A percentile compares a stretch with the other conserved stretches of the same genome.
These are phyloP conservation scores for Gynochthodes officinalis DNA, from an alignment of 257 asterid genomes.

Conservation along the genomic window DNA sequence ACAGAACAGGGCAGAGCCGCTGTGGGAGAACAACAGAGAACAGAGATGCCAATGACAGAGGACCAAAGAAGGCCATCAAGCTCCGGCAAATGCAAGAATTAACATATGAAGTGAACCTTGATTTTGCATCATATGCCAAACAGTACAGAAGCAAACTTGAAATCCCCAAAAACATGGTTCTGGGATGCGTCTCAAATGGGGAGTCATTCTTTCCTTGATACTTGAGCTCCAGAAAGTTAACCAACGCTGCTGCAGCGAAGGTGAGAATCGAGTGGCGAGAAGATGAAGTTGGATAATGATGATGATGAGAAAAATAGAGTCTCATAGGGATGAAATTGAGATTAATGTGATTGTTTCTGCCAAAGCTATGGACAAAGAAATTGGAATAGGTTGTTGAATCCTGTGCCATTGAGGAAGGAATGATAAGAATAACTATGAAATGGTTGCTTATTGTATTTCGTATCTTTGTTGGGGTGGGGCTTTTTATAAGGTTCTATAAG, in stretches of 20 bases:
- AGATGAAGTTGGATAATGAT: not conserved
- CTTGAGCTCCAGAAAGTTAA: not conserved
- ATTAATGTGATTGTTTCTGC: not conserved
- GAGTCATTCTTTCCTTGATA: conserved; percentile 7
- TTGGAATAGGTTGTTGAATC: not conserved
- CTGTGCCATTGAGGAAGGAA: not conserved
- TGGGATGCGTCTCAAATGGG: conserved; percentile 11
- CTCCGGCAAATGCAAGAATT: not conserved
- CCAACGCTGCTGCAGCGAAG: not conserved
- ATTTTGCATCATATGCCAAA: not conserved
- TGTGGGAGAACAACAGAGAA: conserved; percentile 1
- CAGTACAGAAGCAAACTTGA: not conserved
- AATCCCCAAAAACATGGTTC: conserved; percentile 2
- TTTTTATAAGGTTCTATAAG: too few relatives aligned
- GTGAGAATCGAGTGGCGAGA: not conserved
- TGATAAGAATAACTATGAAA: too few relatives aligned
- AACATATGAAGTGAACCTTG: not conserved
- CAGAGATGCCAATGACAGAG: conserved; percentile 10
- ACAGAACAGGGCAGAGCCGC: not conserved
- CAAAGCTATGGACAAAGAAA: not conserved
- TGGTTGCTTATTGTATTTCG: too few relatives aligned
- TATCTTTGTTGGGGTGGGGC: too few relatives aligned
- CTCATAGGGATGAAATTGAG: not conserved
- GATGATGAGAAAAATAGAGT: not conserved
- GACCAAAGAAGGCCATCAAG: not conserved